Base-by-base conservation (phyloP, 73 alveolate genomes). In the Stentor coeruleus region DNA sequence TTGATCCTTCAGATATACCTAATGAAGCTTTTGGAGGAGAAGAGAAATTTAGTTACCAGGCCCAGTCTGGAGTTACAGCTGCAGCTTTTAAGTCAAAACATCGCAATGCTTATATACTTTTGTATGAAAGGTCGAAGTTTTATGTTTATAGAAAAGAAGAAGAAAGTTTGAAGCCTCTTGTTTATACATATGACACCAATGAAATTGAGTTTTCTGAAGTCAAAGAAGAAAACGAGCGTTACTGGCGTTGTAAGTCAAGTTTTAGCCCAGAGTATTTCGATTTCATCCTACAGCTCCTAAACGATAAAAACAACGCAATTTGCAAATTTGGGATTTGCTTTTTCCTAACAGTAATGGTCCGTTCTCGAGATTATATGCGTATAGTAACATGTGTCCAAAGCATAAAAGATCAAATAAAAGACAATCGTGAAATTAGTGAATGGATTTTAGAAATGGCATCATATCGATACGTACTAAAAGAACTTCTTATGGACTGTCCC, bases 71-170 rank as follows among this genome's bases (percentile, higher is more conserved):
- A 1, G 86, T 30, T 26, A 33, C 20, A 40, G 41, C 40, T 39
- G 81, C 41, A 39, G 33, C 77, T 14, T 26, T 41, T 40, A 40
- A 87, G 55, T 38, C 81, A 28, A 91, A 85, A 82, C 55, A 90
- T 77, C 91, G 96, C 85, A 97, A 93, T 90, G 99, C 99, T 2
- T 97, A 97, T 85, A 77, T 96, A 80, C 83, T 97, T 60, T 93
- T 97, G 80, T 97, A 97, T 91, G 98, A 97, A 85, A 88, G 98
- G 76, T 87, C 83, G 3, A 90, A 89, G 20, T 39, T 39, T 39
- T 75, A 39, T 38, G 14, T 33, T 26, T 14, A 36, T 14, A 37
- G 31, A 75, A 75, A 75, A 20, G 59, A 75, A 75, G 83, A 75
- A 1, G 72, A 75, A 35, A 20, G 80, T 14, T 14, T 37, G 14